Evolutionary conservation across 1,139 yeast species (phyloP).

Genomic region (Taphrina wiesneri): DNA sequence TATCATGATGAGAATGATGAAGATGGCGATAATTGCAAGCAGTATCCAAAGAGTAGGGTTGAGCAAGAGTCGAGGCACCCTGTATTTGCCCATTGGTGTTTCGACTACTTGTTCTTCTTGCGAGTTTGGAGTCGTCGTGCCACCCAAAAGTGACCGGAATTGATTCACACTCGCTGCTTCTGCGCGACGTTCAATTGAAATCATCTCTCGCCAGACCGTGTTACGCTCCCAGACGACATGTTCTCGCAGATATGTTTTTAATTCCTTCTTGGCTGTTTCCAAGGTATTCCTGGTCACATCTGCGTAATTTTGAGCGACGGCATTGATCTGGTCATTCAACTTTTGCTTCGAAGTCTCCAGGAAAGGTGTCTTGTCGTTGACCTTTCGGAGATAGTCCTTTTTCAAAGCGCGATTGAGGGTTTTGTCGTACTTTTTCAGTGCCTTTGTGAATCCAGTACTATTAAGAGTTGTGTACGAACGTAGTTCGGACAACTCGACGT

Average conservation of each 20-base stretch:
- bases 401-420: conserved; percentile 65
- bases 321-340: conserved; percentile 54
- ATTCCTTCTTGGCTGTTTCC: conserved; percentile 62
- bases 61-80: conserved; percentile 39
- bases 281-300: conserved; percentile 50
- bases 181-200: conserved; percentile 67
- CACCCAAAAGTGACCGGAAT: conserved; percentile 23
- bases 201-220: conserved; percentile 96
- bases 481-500: conserved; percentile 77
- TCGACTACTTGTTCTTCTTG: conserved; percentile 36
- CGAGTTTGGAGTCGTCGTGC: conserved; percentile 32
- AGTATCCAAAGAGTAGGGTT: conserved; percentile 49
- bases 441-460: conserved; percentile 83
- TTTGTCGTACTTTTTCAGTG: conserved; percentile 86
- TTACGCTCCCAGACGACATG: conserved; percentile 96
- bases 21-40: conserved; percentile 52
- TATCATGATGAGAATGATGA: conserved; percentile 55
- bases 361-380: conserved; percentile 52
- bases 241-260: conserved; percentile 76
- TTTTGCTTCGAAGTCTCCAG: conserved; percentile 50
- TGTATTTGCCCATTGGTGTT: conserved; percentile 38
- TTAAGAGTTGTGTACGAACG: conserved; percentile 80
- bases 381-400: conserved; percentile 51
- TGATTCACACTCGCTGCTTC: conserved; percentile 45
- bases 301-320: conserved; percentile 57